Conservation (phyloP, 495 filamentous ascomycete species). For the Sabuloglossum arenarium region DNA sequence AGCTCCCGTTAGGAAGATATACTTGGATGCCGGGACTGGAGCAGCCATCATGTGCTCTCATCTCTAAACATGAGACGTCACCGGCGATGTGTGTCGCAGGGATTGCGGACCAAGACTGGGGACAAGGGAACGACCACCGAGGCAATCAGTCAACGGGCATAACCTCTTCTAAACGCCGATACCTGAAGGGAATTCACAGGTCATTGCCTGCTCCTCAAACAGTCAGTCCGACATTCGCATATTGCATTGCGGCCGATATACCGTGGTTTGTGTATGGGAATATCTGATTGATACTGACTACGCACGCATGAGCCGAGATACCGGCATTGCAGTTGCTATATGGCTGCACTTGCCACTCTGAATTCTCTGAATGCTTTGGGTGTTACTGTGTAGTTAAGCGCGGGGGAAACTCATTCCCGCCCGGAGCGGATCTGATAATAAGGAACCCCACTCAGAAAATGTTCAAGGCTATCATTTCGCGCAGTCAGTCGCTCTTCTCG, state of each 20-base stretch:
- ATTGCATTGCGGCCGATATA: too few species aligned
- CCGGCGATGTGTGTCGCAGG: not conserved
- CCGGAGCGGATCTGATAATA: slow-evolving; percentile 1
- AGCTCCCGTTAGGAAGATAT: slow-evolving; percentile 39
- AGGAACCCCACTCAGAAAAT: not conserved
- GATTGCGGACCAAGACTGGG: not conserved
- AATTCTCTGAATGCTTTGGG: too few species aligned
- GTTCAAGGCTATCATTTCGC: not conserved
- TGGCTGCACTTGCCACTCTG: too few species aligned
- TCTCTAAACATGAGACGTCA: not conserved
- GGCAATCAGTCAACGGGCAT: not conserved
- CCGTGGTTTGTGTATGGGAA: too few species aligned
- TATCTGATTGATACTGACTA: too few species aligned
- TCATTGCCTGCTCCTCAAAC: too few species aligned
- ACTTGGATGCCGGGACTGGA: not conserved
- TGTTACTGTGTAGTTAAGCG: too few species aligned
- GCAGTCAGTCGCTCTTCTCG: not conserved
- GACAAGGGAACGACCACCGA: not conserved
- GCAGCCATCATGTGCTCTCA: not conserved
- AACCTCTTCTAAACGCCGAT: not conserved
- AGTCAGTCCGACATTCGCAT: too few species aligned
- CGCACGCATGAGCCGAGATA: too few species aligned
- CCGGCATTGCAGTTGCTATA: too few species aligned
- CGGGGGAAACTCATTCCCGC: not conserved
- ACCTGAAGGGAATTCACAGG: too few species aligned